Evolutionary conservation across 805 yeast species (phyloP).

Genomic region (Sugiyamaella smithiae): DNA sequence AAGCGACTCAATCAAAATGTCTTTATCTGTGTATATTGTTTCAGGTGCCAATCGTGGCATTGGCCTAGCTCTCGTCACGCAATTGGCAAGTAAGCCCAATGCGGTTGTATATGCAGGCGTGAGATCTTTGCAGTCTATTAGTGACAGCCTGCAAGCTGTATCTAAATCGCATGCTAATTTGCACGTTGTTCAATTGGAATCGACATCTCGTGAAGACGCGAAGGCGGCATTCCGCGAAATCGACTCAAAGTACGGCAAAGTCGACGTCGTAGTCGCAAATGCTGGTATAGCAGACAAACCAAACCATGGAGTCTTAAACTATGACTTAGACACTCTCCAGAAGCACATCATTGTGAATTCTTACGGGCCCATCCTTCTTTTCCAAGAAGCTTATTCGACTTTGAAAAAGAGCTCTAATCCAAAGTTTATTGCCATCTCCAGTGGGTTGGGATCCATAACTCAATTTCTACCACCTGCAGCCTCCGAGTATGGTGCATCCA

Average conservation of each 20-base stretch:
- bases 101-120: conserved; percentile 29
- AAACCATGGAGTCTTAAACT: not conserved
- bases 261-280: conserved; percentile 31
- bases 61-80: conserved; percentile 35
- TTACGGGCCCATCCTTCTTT: conserved; percentile 29
- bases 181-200: conserved; percentile 27
- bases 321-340: conserved; percentile 3
- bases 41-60: conserved; percentile 39
- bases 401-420: conserved; percentile 25
- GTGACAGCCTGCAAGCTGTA: conserved; percentile 8
- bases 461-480: conserved; percentile 15
- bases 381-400: conserved; percentile 27
- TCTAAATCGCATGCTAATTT: conserved; percentile 24
- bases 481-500: conserved; percentile 37
- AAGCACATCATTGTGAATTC: conserved; percentile 26
- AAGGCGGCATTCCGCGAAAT: conserved; percentile 19
- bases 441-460: conserved; percentile 30
- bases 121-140: conserved; percentile 18
- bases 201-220: conserved; percentile 23
- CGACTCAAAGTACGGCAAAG: conserved; percentile 19
- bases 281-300: conserved; percentile 27
- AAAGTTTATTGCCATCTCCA: conserved; percentile 32
- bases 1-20: not conserved
- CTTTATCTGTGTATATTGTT: conserved; percentile 32
- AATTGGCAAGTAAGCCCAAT: conserved; percentile 25